A percentile compares a stretch with the other conserved stretches of the same genome.
Conservation (phyloP, 225 moss, liverwort and hornwort species). For the Thuidium tamariscinum region DNA sequence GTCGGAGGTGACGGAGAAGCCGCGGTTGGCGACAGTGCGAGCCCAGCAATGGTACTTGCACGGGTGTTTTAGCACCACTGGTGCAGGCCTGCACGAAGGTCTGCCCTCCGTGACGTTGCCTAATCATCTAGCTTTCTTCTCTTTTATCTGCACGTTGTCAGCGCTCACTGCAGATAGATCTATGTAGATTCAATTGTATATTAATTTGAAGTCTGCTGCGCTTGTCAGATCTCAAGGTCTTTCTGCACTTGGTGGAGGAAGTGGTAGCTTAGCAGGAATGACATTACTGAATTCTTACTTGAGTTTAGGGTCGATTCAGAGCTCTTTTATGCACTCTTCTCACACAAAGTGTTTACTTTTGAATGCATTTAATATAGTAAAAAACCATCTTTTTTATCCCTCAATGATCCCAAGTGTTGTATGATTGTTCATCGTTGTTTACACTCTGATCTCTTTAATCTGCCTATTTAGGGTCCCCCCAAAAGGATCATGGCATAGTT, state of each 20-base stretch:
- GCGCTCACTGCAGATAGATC: background rate
- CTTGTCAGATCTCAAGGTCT: background rate
- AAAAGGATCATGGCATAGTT: background rate
- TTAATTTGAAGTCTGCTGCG: background rate
- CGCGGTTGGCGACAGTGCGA: conserved; percentile 2
- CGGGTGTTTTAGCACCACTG: conserved; percentile 25
- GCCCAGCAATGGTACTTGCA: conserved; percentile 40
- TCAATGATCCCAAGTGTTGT: background rate
- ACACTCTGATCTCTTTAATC: background rate
- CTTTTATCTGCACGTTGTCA: background rate
- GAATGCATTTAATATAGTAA: background rate
- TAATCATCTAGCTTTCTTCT: background rate
- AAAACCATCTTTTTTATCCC: too few species aligned
- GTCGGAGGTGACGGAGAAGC: conserved; percentile 29
- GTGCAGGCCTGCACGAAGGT: conserved; percentile 37
- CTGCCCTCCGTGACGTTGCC: conserved; percentile 6
- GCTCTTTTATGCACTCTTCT: background rate
- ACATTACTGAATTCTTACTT: background rate
- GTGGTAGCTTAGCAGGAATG: background rate
- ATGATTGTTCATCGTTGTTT: background rate
- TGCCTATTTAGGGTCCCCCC: too few species aligned
- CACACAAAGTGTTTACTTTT: background rate
- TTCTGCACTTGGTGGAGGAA: background rate
- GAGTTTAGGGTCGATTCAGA: background rate
- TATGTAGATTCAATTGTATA: background rate